Evolutionary conservation across 164 flowering plant genomes (phyloP).

Genomic region (Vitis amurensis): DNA sequence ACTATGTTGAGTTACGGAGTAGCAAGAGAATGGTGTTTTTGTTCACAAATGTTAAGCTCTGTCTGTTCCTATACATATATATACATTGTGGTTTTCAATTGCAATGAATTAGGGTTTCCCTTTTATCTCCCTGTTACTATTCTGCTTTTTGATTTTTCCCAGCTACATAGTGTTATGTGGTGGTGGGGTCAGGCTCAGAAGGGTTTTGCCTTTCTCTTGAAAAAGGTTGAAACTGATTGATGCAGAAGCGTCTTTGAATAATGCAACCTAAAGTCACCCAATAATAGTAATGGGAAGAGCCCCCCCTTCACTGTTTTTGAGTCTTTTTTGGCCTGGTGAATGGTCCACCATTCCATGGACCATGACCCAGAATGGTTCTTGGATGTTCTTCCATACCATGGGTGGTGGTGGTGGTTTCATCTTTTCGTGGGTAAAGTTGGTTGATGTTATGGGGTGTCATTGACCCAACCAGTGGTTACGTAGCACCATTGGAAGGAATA

Average conservation of each 20-base stretch:
- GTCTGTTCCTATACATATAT: conserved; percentile 1
- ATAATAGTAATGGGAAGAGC: not conserved
- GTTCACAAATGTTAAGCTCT: not conserved
- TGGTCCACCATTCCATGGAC: not conserved
- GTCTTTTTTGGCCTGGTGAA: not conserved
- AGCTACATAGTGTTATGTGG: too few relatives aligned
- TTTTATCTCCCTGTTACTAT: not conserved
- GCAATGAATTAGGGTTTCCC: conserved; percentile 2
- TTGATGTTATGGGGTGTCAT: too few relatives aligned
- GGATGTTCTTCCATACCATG: too few relatives aligned
- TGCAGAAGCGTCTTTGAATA: not conserved
- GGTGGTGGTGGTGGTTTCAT: too few relatives aligned
- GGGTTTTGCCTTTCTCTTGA: not conserved
- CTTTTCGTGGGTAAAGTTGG: too few relatives aligned
- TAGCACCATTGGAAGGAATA: too few relatives aligned
- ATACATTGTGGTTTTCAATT: not conserved
- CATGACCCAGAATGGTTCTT: not conserved
- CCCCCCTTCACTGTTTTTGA: not conserved
- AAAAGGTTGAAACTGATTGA: conserved; percentile 6
- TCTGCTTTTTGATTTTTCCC: not conserved
- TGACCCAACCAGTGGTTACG: too few relatives aligned
- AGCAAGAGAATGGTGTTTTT: not conserved
- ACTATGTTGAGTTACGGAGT: not conserved
- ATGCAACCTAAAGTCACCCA: not conserved
- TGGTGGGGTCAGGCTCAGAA: not conserved